Evolutionary conservation across 1,139 yeast genomes (phyloP).

Genomic region (Hyphopichia fennica): DNA sequence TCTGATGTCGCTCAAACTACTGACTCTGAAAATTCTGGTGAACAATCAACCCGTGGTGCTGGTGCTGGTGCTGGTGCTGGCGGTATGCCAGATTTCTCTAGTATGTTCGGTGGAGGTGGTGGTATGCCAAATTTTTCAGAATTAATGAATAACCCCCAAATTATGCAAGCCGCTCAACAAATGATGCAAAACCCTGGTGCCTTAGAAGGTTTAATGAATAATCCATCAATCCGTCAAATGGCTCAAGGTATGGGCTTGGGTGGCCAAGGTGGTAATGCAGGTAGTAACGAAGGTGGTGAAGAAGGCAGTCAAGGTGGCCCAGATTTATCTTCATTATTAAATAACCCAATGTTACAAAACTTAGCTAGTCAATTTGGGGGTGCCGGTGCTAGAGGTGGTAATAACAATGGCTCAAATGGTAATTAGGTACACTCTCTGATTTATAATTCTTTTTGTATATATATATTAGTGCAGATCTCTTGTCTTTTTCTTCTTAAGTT

Average conservation of each 20-base stretch:
- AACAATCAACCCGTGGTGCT: constrained; percentile 23
- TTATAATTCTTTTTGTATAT: not conserved
- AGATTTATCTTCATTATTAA: constrained; percentile 68
- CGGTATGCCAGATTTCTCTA: constrained; percentile 71
- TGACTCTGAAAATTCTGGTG: constrained; percentile 12
- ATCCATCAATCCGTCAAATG: constrained; percentile 79
- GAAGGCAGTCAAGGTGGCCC: constrained; percentile 31
- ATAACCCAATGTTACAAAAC: constrained; percentile 73
- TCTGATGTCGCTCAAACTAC: constrained; percentile 25
- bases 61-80: constrained; percentile 49
- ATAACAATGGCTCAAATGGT: constrained; percentile 6
- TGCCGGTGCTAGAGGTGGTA: constrained; percentile 19
- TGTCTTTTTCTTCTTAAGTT: not conserved
- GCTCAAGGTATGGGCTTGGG: constrained; percentile 69
- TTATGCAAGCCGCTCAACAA: constrained; percentile 90
- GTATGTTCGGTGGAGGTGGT: constrained; percentile 66
- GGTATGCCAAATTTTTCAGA: constrained; percentile 58
- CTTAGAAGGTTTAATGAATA: constrained; percentile 71
- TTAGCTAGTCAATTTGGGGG: constrained; percentile 64
- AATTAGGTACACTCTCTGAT: not conserved
- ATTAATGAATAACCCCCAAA: constrained; percentile 83
- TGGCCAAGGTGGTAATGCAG: constrained; percentile 35
- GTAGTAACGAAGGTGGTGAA: constrained; percentile 15
- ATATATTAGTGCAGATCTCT: not conserved
- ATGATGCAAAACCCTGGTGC: constrained; percentile 91